Evolutionary conservation across 2,329 filamentous ascomycete species (phyloP).

Genomic region (Colletotrichum spaethianum): DNA sequence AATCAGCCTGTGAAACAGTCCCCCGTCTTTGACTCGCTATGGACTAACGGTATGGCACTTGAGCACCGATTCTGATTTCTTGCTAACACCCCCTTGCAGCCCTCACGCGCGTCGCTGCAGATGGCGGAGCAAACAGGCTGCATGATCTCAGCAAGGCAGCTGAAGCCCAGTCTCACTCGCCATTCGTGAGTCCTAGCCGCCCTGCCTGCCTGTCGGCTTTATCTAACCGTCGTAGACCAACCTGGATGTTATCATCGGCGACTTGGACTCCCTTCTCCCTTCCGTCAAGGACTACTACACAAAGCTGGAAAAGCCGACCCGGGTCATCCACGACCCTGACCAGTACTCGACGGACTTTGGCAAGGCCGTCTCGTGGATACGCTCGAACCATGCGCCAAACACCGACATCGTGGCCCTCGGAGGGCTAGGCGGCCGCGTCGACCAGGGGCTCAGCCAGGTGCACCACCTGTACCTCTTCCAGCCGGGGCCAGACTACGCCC

Average conservation of each 20-base stretch:
- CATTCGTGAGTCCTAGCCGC: conserved; percentile 16
- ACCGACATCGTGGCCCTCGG: conserved; percentile 85
- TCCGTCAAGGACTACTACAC: conserved; percentile 77
- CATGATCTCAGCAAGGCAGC: conserved; percentile 52
- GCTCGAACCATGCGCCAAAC: conserved; percentile 50
- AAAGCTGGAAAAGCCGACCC: conserved; percentile 62
- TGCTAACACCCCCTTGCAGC: conserved; percentile 62
- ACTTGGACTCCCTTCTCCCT: conserved; percentile 85
- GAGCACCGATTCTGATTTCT: not conserved
- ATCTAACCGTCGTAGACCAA: conserved; percentile 59
- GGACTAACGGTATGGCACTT: conserved; percentile 61
- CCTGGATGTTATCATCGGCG: conserved; percentile 85
- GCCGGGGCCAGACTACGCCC: conserved; percentile 60
- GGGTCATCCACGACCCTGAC: conserved; percentile 80
- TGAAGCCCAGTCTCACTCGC: conserved; percentile 6
- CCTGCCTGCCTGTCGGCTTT: not conserved
- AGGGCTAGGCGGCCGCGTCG: conserved; percentile 89
- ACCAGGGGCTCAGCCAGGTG: conserved; percentile 91
- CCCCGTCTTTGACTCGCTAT: conserved; percentile 62
- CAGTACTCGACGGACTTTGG: conserved; percentile 93
- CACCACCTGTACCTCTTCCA: conserved; percentile 84
- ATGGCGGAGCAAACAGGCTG: conserved; percentile 90
- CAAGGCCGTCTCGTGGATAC: conserved; percentile 80
- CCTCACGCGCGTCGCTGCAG: conserved; percentile 81
- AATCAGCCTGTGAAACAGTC: conserved; percentile 66